Conservation (phyloP, 1,284 basidiomycete genomes). For the Thelephora terrestris region DNA sequence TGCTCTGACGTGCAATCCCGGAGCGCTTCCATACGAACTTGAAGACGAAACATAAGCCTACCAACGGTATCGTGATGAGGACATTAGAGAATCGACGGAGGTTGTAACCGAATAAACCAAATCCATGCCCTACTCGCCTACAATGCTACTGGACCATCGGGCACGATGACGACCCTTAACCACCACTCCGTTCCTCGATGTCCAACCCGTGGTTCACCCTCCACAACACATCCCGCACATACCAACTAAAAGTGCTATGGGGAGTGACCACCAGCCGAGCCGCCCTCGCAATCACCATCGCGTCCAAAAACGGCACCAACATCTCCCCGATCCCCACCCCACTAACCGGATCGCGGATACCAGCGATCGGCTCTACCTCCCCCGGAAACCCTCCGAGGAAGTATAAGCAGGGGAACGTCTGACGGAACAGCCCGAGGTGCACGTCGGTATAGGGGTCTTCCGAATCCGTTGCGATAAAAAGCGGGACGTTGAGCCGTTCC, state of each 20-base stretch:
- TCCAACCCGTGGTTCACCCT: conserved; percentile 40
- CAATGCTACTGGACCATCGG: too few species aligned
- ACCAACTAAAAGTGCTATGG: conserved; percentile 65
- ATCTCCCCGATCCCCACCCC: conserved; percentile 38
- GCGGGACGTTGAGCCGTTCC: conserved; percentile 41
- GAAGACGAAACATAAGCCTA: too few species aligned
- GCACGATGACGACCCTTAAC: too few species aligned
- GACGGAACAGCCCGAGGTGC: conserved; percentile 37
- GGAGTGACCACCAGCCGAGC: conserved; percentile 53
- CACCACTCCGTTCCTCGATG: conserved; percentile 42
- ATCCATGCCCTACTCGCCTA: too few species aligned
- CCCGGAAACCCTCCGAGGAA: conserved; percentile 46
- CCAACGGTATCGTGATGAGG: too few species aligned
- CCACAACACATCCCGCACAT: conserved; percentile 59
- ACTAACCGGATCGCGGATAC: conserved; percentile 41
- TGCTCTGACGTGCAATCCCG: too few species aligned
- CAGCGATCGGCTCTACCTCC: conserved; percentile 25
- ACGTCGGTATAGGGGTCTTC: conserved; percentile 34
- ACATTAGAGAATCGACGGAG: too few species aligned
- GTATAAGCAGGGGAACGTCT: conserved; percentile 64
- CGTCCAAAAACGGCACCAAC: conserved; percentile 57
- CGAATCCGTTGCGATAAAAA: conserved; percentile 68
- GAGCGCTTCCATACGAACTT: too few species aligned
- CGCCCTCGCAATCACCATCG: conserved; percentile 51
- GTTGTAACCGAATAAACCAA: too few species aligned